Evolutionary conservation across 1,284 basidiomycete species (phyloP), one percentile per base, ranked within the genome.

Genomic region (Apiotrichum porosum): DNA sequence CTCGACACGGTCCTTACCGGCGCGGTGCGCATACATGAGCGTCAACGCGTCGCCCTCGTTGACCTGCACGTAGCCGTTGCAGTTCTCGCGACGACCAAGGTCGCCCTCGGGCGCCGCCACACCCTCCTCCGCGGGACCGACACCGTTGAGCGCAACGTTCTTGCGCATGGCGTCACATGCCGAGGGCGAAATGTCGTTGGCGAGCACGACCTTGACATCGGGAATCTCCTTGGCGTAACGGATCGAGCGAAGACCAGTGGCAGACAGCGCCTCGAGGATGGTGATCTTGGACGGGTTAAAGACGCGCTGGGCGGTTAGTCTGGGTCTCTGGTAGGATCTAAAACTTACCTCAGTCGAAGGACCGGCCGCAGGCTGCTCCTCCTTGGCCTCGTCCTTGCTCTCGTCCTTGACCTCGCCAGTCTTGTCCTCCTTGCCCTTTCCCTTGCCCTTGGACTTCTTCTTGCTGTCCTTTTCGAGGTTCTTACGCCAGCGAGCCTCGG

Each of bases 151-250:
- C n/a, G 83, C 82, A 1, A 97, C 80, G 63, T 99, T 99, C 41
- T 85, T 78, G 56, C 78, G 82, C 82, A 98, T 97, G 4, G 88
- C 88, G 50, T 81, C 84, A 4, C 85, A 84, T 0, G 94, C 95
- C 2, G 83, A 80, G 0, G 84, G 78, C 0, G 87, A 93, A 6
- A 97, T 72, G 71, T 98, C 94, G 68, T 98, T 98, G 10, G 95
- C 94, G 57, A 97, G 83, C 26, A 99, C 84, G 69, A 86, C 81
- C 87, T 84, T 88, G 54, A 93, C 81, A 32, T 87, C 79, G 1
- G 94, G 92, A 10, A 99, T 93, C 74, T 99, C 94, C 62, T 97
- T 93, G 0, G 94, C 94, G 68, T 98, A 98, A 26, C 94, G 87
- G 55, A 99, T 97, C 4, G 92, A 88, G 12, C 94, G 84, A 21